Base-by-base conservation (phyloP, 2,329 filamentous ascomycete species). In the Fusarium penzigii region DNA sequence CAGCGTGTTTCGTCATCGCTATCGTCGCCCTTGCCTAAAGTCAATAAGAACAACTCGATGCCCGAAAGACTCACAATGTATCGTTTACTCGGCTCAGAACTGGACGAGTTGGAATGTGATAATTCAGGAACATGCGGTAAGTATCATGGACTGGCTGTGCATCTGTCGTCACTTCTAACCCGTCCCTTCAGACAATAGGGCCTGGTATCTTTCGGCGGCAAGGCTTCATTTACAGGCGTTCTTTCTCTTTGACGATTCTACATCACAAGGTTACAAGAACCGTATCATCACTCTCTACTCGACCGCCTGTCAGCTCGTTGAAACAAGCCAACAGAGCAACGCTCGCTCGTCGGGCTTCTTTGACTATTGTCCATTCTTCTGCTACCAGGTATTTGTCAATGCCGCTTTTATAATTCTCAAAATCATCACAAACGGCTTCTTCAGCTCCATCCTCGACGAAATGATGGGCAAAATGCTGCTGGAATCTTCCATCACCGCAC, bases 331-430 rank as follows among this genome's bases (percentile, higher is more conserved):
- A 7, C 25, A 48, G n/a, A 10, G 29, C 7, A 32, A 51, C 16
- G 39, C 25, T 7, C 44, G 13, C 17, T 32, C 16, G 40, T 17
- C 5, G 16, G 20, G 6, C 9, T 51, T 46, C 40, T 43, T 42
- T 10, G 49, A 51, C 5, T 39, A 40, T 17, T 51, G 49, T 12
- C 49, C 49, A 2, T 41, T 51, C 8, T 51, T 40, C 17, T 51
- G 49, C 41, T 51, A 51, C 14, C 49, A 47, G 12, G 20, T 44
- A 2, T 47, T 51, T 7, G 45, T 42, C 16, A 47, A 44, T 11
- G 49, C 49, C 6, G 49, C 49, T 12, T 20, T 51, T 17, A 10
- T 29, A 11, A n/a, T 51, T 6, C 40, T 51, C 17, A 51, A 51
- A 17, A 40, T 47, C 14, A 14, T 44, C n/a, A 47, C 41, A 25